These are phyloP conservation scores for Fusarium musae DNA, from an alignment of 2,329 filamentous ascomycete genomes.

Conservation along the genomic window DNA sequence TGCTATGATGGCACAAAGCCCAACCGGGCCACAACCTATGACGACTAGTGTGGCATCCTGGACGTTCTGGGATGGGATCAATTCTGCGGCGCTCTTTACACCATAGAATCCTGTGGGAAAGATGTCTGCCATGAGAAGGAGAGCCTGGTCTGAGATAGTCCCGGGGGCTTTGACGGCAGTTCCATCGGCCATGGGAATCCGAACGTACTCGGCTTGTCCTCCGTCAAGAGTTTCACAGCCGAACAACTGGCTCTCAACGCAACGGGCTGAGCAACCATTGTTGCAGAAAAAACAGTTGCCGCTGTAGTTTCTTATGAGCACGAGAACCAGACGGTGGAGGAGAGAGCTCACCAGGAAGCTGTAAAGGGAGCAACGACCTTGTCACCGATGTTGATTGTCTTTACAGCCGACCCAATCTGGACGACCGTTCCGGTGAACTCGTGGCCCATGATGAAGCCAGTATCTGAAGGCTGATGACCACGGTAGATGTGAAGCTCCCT, in stretches of 20 bases:
- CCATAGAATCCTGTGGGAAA: conserved; percentile 91
- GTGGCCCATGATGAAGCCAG: conserved; percentile 79
- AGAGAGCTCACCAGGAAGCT: conserved; percentile 71
- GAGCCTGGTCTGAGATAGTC: conserved; percentile 75
- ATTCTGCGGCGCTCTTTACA: conserved; percentile 78
- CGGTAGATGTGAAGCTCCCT: conserved; percentile 90
- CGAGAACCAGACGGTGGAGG: neutral
- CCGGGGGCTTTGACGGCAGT: conserved; percentile 79
- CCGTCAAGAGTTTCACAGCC: conserved; percentile 77
- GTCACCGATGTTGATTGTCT: conserved; percentile 77
- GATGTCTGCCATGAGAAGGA: conserved; percentile 93
- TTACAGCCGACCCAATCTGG: conserved; percentile 74
- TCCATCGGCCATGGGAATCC: conserved; percentile 82
- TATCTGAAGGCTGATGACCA: conserved; percentile 77
- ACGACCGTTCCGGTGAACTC: conserved; percentile 85
- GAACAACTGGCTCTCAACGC: conserved; percentile 75
- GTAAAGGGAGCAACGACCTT: conserved; percentile 87
- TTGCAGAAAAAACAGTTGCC: conserved; percentile 87
- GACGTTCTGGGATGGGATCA: conserved; percentile 56
- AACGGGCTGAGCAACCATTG: conserved; percentile 80
- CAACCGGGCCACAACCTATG: conserved; percentile 87
- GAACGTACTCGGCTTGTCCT: conserved; percentile 84
- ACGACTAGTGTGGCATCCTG: conserved; percentile 76
- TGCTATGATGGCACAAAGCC: conserved; percentile 83
- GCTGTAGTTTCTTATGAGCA: conserved; percentile 32